Evolutionary conservation across 2,329 filamentous ascomycete genomes (phyloP).

Genomic region (Aplosporella prunicola): DNA sequence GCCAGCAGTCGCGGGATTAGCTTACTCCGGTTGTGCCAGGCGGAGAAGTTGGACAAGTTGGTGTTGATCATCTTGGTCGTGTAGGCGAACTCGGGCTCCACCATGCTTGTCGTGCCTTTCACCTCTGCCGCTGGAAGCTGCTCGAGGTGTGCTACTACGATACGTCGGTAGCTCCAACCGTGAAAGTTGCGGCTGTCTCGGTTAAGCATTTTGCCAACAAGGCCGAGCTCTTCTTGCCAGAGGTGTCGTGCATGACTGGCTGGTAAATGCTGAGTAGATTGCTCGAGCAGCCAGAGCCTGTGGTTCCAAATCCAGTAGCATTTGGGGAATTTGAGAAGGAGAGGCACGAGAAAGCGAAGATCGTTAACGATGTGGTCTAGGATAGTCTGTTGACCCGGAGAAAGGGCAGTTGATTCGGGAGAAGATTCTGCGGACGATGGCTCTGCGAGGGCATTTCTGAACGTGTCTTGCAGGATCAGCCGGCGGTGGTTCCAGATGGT

Average conservation of each 20-base stretch:
- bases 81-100: slow-evolving; percentile 75
- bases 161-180: slow-evolving; percentile 84
- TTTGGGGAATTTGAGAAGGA: slow-evolving; percentile 81
- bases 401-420: not conserved
- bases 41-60: slow-evolving; percentile 93
- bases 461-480: slow-evolving; percentile 54
- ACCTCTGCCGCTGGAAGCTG: slow-evolving; percentile 28
- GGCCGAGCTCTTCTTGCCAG: slow-evolving; percentile 75
- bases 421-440: slow-evolving; percentile 28
- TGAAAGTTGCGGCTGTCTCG: slow-evolving; percentile 90
- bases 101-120: slow-evolving; percentile 49
- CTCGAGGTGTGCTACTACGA: slow-evolving; percentile 69
- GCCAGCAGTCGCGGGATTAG: slow-evolving; percentile 67
- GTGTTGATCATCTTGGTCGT: slow-evolving; percentile 77
- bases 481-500: slow-evolving; percentile 87
- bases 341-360: slow-evolving; percentile 70
- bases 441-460: slow-evolving; percentile 29
- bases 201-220: slow-evolving; percentile 80
- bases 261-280: slow-evolving; percentile 57
- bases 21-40: slow-evolving; percentile 86
- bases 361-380: slow-evolving; percentile 58
- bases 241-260: slow-evolving; percentile 48
- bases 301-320: slow-evolving; percentile 99
- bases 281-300: slow-evolving; percentile 71
- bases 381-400: slow-evolving; percentile 14